Conservation (phyloP, 2,329 filamentous ascomycete species). For the Hortaea werneckii region DNA sequence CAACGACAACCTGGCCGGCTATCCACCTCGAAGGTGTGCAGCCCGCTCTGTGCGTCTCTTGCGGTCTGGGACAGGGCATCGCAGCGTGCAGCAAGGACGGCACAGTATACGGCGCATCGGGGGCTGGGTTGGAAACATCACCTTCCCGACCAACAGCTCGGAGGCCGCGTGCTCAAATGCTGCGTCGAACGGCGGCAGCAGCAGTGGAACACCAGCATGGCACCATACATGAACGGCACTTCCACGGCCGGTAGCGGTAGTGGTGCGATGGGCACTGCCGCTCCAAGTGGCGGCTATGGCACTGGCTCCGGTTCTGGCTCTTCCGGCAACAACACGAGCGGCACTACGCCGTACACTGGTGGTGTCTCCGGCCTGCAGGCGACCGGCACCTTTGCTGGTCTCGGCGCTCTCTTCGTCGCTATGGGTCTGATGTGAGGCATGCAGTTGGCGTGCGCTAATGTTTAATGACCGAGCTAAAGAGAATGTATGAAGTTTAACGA, state of each 20-base stretch:
- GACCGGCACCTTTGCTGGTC: not conserved
- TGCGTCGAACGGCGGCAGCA: not conserved
- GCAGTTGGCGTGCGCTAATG: too few species aligned
- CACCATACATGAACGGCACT: not conserved
- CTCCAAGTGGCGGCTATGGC: not conserved
- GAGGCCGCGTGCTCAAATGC: not conserved
- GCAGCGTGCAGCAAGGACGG: constrained; percentile 5
- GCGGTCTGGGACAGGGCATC: not conserved
- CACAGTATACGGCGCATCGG: constrained; percentile 1
- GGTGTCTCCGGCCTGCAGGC: not conserved
- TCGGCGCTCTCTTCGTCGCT: not conserved
- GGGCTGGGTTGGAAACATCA: not conserved
- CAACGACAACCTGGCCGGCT: constrained; percentile 6
- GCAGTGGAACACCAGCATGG: not conserved
- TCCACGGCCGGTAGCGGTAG: not conserved
- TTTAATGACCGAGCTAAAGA: too few species aligned
- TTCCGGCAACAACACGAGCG: not conserved
- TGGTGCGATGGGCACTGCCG: not conserved
- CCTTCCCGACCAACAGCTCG: not conserved
- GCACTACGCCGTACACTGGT: not conserved
- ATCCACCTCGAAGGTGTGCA: not conserved
- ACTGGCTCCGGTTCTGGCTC: not conserved
- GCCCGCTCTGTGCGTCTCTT: constrained; percentile 1
- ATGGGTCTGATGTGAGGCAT: not conserved
- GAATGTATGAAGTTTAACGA: too few species aligned